Evolutionary conservation across 495 filamentous ascomycete species (phyloP), one percentile per base, ranked within the genome.

Genomic region (Neurospora intermedia): DNA sequence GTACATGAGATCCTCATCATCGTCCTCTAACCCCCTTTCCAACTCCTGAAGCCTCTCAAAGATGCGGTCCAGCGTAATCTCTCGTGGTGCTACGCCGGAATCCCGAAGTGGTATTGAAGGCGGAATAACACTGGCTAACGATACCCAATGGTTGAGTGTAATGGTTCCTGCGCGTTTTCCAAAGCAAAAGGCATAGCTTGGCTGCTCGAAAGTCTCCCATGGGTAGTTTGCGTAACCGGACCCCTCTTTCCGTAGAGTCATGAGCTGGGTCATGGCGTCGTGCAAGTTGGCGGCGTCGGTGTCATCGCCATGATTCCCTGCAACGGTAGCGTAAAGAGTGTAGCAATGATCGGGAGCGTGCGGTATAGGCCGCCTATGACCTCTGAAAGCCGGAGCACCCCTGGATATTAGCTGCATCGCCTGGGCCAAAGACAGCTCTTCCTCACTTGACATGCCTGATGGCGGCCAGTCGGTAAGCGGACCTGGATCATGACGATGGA

Each of bases 141-240:
- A 81, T 7, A 84, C 85, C 83, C 87, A 90, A 72, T 87, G 83
- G 75, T 88, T 90, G 54, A 91, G 79, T 7, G 89, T 91, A 45
- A 88, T 83, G 13, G 89, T 91, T 23, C 89, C 89, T 4, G 89
- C 85, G 23, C 84, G 83, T 35, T 76, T 78, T 35, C 89, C 89
- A 78, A 85, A 87, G 79, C 84, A 88, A 74, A 88, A 89, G 5
- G 87, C 82, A 77, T 87, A 86, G 75, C 88, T 90, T 8, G 89
- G 89, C 74, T 91, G 89, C 78, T 91, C 89, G 16, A 91, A 78
- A 6, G 89, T 87, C 71, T 90, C 86, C 89, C 89, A 91, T 3
- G 89, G 88, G 74, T 86, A 81, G 1, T 73, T 81, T 11, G 81
- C 79, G 2, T 77, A 77, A 16, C 76, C 80, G 11, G 77, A 62